These are phyloP conservation scores for Tinospora cordifolia DNA, from an alignment of 164 flowering plant species.

Conservation along the genomic window DNA sequence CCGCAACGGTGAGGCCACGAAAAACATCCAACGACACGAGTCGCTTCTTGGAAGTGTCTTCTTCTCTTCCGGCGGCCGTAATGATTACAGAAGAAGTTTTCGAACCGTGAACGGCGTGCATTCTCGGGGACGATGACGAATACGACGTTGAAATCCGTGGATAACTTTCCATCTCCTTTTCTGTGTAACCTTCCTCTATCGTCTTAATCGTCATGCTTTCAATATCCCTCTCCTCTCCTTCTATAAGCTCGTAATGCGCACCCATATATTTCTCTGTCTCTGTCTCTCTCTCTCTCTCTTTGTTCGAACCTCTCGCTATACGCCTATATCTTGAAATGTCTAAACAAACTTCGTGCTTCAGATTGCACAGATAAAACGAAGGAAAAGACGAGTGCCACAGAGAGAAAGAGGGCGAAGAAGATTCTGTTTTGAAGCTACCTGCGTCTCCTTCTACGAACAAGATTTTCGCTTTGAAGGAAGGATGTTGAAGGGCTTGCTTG, in stretches of 20 bases:
- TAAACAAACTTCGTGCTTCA: too few relatives aligned
- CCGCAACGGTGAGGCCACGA: slow-evolving; percentile 11
- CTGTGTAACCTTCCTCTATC: background rate
- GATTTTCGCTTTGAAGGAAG: background rate
- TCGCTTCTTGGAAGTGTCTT: background rate
- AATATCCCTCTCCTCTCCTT: background rate
- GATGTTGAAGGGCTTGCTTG: background rate
- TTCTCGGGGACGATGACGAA: background rate
- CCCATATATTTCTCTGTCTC: background rate
- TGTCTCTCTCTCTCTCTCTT: too few relatives aligned
- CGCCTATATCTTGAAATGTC: too few relatives aligned
- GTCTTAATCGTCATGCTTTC: too few relatives aligned
- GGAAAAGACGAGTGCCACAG: background rate
- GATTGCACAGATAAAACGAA: background rate
- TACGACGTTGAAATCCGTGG: too few relatives aligned
- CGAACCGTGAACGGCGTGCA: background rate
- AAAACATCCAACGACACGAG: slow-evolving; percentile 12
- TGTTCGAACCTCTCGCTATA: too few relatives aligned
- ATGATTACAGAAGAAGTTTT: too few relatives aligned
- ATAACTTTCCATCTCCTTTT: background rate
- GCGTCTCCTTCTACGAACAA: background rate
- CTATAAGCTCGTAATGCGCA: background rate
- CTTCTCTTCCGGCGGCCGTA: background rate
- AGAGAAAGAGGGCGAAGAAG: background rate
- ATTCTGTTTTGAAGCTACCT: too few relatives aligned